Evolutionary conservation across 2,329 filamentous ascomycete genomes (phyloP), one percentile per base, ranked within the genome.

Genomic region (Zalaria obscura): DNA sequence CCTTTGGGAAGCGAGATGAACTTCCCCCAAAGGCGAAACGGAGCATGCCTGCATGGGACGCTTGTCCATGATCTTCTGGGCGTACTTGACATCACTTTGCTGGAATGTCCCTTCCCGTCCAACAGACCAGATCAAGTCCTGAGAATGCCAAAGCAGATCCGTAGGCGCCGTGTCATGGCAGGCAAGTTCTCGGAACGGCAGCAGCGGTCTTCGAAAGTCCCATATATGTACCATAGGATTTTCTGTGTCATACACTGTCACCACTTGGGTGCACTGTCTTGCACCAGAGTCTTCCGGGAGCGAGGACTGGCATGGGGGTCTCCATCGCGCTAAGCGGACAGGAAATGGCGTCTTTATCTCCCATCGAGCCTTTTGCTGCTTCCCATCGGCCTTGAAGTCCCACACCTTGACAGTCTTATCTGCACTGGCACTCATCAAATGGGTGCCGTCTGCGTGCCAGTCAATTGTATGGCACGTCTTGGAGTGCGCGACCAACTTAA

Each of bases 391-490:
- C 3, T 72, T 73, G 43, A 79, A 73, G 54, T 80, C 75, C 74
- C 76, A 80, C 27, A 80, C 68, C 53, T 74, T 74, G 47, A 80
- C 69, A 27, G 72, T 72, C 44, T 71, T 73, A 54, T 80, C 76
- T 25, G 70, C 65, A 40, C 76, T 69, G n/a, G 73, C 75, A 49
- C 74, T 79, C 41, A 75, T 67, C 6, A 80, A 61, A 54, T 80
- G 74, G 51, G 72, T 78, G 5, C 76, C 76, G 50, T 80, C 75
- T 1, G 76, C 76, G 52, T 80, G 76, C 75, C 76, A 80, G 54
- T 80, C 76, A 31, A 80, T 69, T 4, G 74, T 67, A 46, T 70
- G 76, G 59, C 76, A 80, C 4, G 66, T 66, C 46, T 68, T 69
- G 48, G 75, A 69, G 53, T 80, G 76, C 35, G 75, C 76, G 29